Conservation (phyloP, 305 asterid genomes). For the Fraxinus velutina region DNA sequence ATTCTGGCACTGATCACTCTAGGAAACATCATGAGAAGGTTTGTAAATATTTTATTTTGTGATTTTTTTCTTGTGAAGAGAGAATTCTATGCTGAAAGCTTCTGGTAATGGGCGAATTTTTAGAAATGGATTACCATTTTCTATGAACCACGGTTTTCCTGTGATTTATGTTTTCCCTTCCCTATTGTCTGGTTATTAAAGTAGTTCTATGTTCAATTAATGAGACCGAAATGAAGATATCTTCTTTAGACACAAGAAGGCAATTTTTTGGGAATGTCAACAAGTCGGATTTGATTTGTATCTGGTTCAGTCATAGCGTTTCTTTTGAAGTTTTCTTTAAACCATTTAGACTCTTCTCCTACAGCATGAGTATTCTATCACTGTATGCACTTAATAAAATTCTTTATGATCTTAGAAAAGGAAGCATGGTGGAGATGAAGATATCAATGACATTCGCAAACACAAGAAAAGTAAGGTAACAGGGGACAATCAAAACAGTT, state of each 20-base stretch:
- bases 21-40: slow-evolving; percentile 15
- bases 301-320: slow-evolving; percentile 10
- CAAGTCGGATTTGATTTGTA: background rate
- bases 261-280: background rate
- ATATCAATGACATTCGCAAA: slow-evolving; percentile 21
- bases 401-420: slow-evolving; percentile 30
- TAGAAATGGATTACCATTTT: background rate
- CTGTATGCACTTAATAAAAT: slow-evolving; percentile 10
- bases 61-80: background rate
- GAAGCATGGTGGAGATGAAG: slow-evolving; percentile 34
- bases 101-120: background rate
- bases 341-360: background rate
- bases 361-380: background rate
- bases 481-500: background rate
- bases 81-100: background rate
- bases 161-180: background rate
- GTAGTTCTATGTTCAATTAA: background rate
- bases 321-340: background rate
- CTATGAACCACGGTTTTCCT: background rate
- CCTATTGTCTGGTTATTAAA: background rate
- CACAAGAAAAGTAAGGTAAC: slow-evolving; percentile 38
- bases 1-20: slow-evolving; percentile 10
- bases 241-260: background rate
- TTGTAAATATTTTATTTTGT: background rate
- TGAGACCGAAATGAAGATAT: background rate